Percentiles rank a stretch among this genome's conserved stretches.
phyloP scores from a whole-genome alignment of 2,329 filamentous ascomycete species.

The Alternaria sp. region DNA sequence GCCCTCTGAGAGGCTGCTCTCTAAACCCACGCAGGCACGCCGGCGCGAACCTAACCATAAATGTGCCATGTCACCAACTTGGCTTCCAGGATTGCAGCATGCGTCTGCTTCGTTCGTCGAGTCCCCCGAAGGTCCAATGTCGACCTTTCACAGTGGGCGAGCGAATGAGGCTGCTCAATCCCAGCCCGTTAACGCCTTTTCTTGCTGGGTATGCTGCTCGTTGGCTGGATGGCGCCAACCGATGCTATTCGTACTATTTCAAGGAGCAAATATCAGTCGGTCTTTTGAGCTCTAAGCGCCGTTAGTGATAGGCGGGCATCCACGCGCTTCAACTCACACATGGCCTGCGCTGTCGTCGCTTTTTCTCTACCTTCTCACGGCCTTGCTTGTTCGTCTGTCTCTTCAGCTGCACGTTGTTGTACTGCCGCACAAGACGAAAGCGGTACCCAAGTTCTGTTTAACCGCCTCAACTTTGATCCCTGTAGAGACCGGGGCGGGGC shows the following conservation, averaged over 20 bases:
- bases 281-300: constrained; percentile 49
- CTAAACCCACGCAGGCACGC: constrained; percentile 47
- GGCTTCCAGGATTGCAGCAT: constrained; percentile 43
- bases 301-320: constrained; percentile 48
- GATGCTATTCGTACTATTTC: constrained; percentile 48
- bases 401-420: constrained; percentile 49
- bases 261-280: constrained; percentile 46
- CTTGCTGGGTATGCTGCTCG: constrained; percentile 37
- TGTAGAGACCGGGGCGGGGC: constrained; percentile 51
- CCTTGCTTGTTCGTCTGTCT: constrained; percentile 43
- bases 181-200: constrained; percentile 49
- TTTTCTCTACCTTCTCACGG: constrained; percentile 35
- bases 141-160: constrained; percentile 33
- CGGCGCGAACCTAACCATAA: constrained; percentile 48
- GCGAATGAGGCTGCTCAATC: constrained; percentile 41
- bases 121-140: constrained; percentile 36
- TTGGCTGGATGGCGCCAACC: constrained; percentile 38
- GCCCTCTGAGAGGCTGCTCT: constrained; percentile 40
- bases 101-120: constrained; percentile 40
- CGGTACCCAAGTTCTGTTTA: constrained; percentile 54
- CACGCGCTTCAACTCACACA: constrained; percentile 44
- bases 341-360: constrained; percentile 45
- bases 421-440: constrained; percentile 41
- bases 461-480: constrained; percentile 44
- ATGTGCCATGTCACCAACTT: constrained; percentile 43